Conservation (phyloP, 192 early-diverging fungal species). For the Backusella mclennaniae region DNA sequence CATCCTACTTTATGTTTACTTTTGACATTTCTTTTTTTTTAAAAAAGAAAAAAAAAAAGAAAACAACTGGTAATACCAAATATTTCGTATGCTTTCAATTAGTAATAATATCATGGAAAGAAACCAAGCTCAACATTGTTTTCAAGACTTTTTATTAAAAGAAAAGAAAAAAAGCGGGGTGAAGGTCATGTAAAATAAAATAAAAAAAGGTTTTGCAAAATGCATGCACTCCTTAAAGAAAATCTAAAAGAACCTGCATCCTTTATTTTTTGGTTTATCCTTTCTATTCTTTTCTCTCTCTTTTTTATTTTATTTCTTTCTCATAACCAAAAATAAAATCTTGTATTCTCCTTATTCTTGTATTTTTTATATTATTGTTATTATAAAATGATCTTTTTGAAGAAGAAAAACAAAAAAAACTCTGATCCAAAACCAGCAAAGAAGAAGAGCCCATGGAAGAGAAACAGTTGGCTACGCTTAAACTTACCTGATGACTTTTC, state of each 20-base stretch:
- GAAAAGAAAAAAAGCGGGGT: background rate
- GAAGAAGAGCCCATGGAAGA: background rate
- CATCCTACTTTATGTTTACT: no score
- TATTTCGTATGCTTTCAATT: no score
- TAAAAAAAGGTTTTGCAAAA: background rate
- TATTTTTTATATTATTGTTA: background rate
- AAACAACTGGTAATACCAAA: no score
- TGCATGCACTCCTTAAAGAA: conserved; percentile 6
- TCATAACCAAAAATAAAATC: no score
- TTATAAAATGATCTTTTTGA: conserved; percentile 7
- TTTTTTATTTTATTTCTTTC: background rate
- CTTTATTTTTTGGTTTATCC: background rate
- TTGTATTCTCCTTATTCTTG: conserved; percentile 2
- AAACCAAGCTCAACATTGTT: no score
- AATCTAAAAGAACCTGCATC: conserved; percentile 8
- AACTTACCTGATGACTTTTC: background rate
- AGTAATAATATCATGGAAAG: no score
- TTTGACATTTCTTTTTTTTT: no score
- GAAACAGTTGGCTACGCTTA: conserved; percentile 1
- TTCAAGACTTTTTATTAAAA: background rate
- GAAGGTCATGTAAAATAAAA: background rate
- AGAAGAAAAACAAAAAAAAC: background rate
- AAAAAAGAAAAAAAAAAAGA: no score
- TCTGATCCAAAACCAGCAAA: background rate
- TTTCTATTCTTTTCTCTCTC: background rate